Evolutionary conservation across 1,284 basidiomycete species (phyloP), one percentile per base, ranked within the genome.

Genomic region (Phellopilus nigrolimitatus): DNA sequence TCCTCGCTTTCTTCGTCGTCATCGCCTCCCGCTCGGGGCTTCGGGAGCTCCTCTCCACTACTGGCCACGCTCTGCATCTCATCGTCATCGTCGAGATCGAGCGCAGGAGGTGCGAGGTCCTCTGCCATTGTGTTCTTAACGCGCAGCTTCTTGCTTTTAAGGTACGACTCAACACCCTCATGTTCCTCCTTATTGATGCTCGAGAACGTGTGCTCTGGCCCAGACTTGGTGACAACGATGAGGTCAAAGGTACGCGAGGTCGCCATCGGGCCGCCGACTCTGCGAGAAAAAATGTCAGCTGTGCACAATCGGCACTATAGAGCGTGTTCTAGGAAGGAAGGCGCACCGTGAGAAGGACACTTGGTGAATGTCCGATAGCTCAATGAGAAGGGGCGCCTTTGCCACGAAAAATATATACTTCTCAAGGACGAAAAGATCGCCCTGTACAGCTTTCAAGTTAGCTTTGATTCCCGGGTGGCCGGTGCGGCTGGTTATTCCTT

Each of bases 401-500:
- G 95, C 94, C 50, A 99, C 94, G 73, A 98, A 99, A 70, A 99
- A 91, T 45, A 99, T 78, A 66, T 90, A 92, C 79, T 97, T 97
- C 67, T 99, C 97, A 56, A 99, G 84, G 73, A 98, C 84, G 78
- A 97, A 99, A 22, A 99, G 82, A 66, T 97, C 92, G 57, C 97
- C 97, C 68, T 97, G 95, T 12, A 91, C 82, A 38, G 97, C 97
- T 71, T 99, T 99, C 63, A 99, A 79, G 69, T 98, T 98, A 60
- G 93, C 95, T 72, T 98, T 98, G 72, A 99, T 81, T 17, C 85
- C 84, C 4, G 86, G 84, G 57, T 87, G 85, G 7, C 84, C 84
- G 53, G 80, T 80, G 12, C 83, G 85, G 59, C 87, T 90, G 53
- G 4, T 42, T 41, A 38, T 34, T 4, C 22, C 34, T 13, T 22